Base-by-base conservation (phyloP, 345 rosid species). In the Psidium friedrichsthalianum region DNA sequence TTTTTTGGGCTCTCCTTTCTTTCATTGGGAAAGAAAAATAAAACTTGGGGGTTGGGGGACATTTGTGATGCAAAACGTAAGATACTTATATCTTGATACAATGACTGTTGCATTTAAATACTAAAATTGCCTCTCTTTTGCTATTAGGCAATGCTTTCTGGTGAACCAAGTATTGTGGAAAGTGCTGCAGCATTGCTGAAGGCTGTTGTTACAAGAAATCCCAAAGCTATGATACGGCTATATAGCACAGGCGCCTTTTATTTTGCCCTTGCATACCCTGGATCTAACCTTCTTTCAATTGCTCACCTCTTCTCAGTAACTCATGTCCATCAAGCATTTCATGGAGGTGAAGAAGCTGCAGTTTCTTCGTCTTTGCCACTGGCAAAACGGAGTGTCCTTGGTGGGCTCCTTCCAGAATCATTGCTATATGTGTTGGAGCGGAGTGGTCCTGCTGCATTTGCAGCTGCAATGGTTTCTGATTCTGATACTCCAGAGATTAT, bases 311-410 rank as follows among this genome's bases (percentile, higher is more conserved):
- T 97, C 91, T 90, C 96, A 12, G 94, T 88, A 57, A 97, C 99
- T 91, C 99, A 97, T 86, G 95, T 96, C 86, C 98, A 95, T 92
- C 99, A 97, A 94, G 99, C 99, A 84, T 97, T 97, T 89, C 99
- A 97, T 92, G 99, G 99, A 82, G 99, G 99, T 82, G 99, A 97
- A 92, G 98, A 97, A 90, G 99, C 99, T 88, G 98, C 99, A 88
- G 98, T 97, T 88, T 95, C 99, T 81, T 92, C 98, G 18, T 96
- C 99, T 81, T 87, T 97, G 86, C 99, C 99, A 84, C 94, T 97
- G 82, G 99, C 99, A 81, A 97, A 97, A 90, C 93, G 98, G 84
- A 97, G 99, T 74, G 99, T 95, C 84, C 91, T 97, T 92, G 99
- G 99, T 91, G 99, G 99, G 86, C 99, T 96, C 92, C 97, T 96